Evolutionary conservation across 192 early-diverging fungal genomes (phyloP).

Genomic region (Pilaira anomala): DNA sequence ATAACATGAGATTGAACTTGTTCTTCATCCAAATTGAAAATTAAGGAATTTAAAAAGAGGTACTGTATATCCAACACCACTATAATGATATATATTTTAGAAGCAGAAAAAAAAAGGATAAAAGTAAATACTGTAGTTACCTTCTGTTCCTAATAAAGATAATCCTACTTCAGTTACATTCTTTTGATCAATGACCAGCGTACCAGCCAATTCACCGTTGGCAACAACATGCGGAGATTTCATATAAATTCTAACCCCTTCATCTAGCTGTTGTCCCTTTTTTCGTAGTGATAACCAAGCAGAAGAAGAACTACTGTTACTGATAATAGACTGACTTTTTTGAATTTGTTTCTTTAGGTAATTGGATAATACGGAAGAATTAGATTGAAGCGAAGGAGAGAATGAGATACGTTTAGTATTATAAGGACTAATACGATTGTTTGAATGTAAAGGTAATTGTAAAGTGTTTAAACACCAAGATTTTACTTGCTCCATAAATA

Average conservation of each 20-base stretch:
- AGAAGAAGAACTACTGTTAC: neutral
- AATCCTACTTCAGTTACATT: slow-evolving; percentile 1
- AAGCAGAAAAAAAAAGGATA: neutral
- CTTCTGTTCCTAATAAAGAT: slow-evolving; percentile 13
- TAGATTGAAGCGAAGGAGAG: neutral
- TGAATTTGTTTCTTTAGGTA: no score
- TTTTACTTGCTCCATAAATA: neutral
- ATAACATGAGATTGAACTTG: neutral
- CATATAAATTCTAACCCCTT: slow-evolving; percentile 10
- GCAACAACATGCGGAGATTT: slow-evolving; percentile 24
- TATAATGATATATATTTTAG: neutral
- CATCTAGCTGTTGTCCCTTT: neutral
- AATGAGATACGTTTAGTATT: no score
- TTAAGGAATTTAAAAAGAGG: neutral
- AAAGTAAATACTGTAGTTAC: slow-evolving; percentile 2
- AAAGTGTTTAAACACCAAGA: neutral
- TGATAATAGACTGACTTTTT: no score
- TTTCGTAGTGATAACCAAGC: slow-evolving; percentile 17
- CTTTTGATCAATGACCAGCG: neutral
- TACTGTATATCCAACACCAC: neutral
- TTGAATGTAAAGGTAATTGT: neutral
- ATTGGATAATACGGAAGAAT: no score
- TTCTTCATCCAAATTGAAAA: neutral
- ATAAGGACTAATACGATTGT: neutral
- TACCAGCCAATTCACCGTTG: slow-evolving; percentile 17